Evolutionary conservation across 169 alveolate genomes (phyloP), one percentile per base, ranked within the genome.

Genomic region (Eimeria tenella): DNA sequence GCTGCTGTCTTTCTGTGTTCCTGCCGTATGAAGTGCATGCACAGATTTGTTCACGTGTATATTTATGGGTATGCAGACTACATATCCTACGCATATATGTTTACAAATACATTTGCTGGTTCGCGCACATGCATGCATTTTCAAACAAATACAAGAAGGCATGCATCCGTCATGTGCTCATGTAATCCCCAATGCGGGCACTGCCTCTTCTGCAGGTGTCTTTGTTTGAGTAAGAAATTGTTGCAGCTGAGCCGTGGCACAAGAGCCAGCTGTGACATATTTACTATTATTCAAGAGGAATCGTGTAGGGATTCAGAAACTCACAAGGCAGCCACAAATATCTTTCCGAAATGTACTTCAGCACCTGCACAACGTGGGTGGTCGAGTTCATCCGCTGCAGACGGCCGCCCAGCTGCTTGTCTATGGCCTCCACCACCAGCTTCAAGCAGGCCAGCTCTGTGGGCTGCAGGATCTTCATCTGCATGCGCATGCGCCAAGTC

Each of bases 391-490:
- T 79, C 52, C 94, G 89, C 52, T 73, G 88, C 70, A 81, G 71
- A 4, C 94, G 74, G 5, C 91, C 90, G 19, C 94, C 94, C 7
- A 90, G 81, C 23, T 90, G 94, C 52, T 90, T 90, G 90, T 90
- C 94, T 4, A 90, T 74, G n/a, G 94, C 94, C 31, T 90, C 94
- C 15, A 86, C 71, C 10, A 90, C 55, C 15, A 93, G 83, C 70
- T 82, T 83, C 42, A 73, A 56, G 19, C 93, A 93, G 42, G 88
- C 71, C 3, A 52, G 90, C 55, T 84, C 89, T 23, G n/a, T 60
- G 13, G 93, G 93, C 58, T 65, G 74, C n/a, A 82, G 65, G 6
- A 73, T 25, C 77, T 68, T 68, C 77, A 68, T 68, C 77, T 68
- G 77, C 31, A 17, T 17, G 68, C 68, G 19, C 68, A n/a, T n/a